Evolutionary conservation across 805 yeast species (phyloP).

Genomic region (Starmerella stigmatis): DNA sequence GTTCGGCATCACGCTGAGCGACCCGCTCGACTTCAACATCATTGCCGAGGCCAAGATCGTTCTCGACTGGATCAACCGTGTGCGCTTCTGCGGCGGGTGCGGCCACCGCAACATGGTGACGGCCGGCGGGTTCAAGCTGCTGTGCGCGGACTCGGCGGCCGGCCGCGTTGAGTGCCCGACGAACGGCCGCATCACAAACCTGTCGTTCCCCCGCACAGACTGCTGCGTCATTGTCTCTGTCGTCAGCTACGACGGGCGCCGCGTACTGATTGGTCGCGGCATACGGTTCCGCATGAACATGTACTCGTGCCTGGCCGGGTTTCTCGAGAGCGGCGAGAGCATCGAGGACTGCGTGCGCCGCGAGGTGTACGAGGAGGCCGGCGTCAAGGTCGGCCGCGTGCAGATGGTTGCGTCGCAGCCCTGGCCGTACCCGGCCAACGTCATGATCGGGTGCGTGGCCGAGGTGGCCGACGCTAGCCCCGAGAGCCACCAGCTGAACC

Average conservation of each 20-base stretch:
- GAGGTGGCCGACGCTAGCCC: constrained; percentile 53
- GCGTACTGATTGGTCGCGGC: constrained; percentile 60
- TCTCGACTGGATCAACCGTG: constrained; percentile 71
- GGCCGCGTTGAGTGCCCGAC: constrained; percentile 31
- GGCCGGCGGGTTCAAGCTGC: constrained; percentile 35
- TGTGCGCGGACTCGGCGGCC: constrained; percentile 27
- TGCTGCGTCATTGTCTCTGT: constrained; percentile 78
- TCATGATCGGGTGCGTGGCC: constrained; percentile 88
- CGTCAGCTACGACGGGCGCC: constrained; percentile 47
- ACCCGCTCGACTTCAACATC: constrained; percentile 45
- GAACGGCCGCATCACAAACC: constrained; percentile 49
- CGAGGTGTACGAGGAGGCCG: constrained; percentile 95
- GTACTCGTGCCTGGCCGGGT: constrained; percentile 88
- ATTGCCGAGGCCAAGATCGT: constrained; percentile 76
- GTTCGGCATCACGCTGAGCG: constrained; percentile 14
- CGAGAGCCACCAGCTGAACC: constrained; percentile 37
- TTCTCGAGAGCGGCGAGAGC: constrained; percentile 90
- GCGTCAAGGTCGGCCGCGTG: constrained; percentile 53
- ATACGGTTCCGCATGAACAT: constrained; percentile 50
- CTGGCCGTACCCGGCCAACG: constrained; percentile 92
- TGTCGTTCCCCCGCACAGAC: constrained; percentile 86
- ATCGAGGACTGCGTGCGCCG: constrained; percentile 78
- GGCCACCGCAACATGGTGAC: constrained; percentile 40
- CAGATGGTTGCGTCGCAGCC: constrained; percentile 71
- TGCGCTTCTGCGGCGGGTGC: constrained; percentile 77